phyloP scores from a whole-genome alignment of 208 protist species.

The Wallacemonas sp. region DNA sequence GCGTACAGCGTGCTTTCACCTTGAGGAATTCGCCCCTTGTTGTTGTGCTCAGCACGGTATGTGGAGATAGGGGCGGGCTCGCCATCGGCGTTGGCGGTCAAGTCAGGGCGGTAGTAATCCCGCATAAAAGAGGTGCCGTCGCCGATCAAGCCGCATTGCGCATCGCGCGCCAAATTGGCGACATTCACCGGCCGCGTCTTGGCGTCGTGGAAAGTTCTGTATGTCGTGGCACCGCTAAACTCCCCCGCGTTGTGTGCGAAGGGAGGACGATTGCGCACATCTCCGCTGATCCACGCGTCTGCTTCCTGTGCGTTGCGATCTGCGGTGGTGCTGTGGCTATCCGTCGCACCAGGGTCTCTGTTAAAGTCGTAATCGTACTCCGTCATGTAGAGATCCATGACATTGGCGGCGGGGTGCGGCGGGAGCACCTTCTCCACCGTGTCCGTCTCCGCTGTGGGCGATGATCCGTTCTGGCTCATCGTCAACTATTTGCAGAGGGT shows the following conservation, averaged over 20 bases:
- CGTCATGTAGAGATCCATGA: conserved; percentile 80
- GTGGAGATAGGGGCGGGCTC: conserved; percentile 50
- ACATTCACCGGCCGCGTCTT: conserved; percentile 4
- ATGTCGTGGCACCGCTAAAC: conserved; percentile 45
- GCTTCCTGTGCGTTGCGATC: conserved; percentile 9
- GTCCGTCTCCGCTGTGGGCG: not conserved
- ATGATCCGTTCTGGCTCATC: not conserved
- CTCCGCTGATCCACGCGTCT: conserved; percentile 50
- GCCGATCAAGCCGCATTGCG: conserved; percentile 1
- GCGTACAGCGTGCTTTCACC: conserved; percentile 44
- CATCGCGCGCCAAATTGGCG: not conserved
- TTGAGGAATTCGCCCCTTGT: conserved; percentile 20
- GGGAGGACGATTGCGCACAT: conserved; percentile 73
- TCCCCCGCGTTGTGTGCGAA: conserved; percentile 41
- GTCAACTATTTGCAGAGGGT: no score
- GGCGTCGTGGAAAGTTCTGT: conserved; percentile 24
- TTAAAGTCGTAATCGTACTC: conserved; percentile 91
- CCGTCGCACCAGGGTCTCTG: conserved; percentile 24
- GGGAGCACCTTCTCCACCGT: conserved; percentile 23
- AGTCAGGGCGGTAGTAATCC: conserved; percentile 32
- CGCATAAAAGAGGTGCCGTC: conserved; percentile 31
- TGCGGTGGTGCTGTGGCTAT: not conserved
- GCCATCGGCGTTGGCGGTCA: conserved; percentile 45
- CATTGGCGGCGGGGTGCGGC: conserved; percentile 67
- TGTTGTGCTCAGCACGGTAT: conserved; percentile 64